These are phyloP conservation scores for Elsinoe australis DNA, from an alignment of 2,329 filamentous ascomycete genomes.

Conservation along the genomic window DNA sequence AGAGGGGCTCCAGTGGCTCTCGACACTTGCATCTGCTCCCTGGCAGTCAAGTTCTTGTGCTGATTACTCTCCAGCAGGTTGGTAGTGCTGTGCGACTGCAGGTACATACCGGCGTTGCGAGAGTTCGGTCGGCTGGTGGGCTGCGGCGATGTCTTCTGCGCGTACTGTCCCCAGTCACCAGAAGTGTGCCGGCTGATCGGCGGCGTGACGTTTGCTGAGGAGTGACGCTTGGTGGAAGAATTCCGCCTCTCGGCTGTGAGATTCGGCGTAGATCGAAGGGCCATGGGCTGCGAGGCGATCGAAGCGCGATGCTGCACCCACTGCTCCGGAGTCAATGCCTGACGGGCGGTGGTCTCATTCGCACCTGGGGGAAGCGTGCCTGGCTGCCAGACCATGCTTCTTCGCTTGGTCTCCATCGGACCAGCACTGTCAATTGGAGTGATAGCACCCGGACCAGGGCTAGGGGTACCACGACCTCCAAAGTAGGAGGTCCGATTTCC, in stretches of 20 bases:
- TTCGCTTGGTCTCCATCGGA: constrained; percentile 44
- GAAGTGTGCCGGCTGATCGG: constrained; percentile 28
- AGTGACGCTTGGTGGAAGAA: constrained; percentile 26
- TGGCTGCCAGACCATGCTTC: constrained; percentile 74
- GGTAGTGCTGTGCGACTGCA: constrained; percentile 33
- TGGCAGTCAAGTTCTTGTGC: constrained; percentile 63
- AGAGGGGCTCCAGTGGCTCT: constrained; percentile 70
- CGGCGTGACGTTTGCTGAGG: constrained; percentile 21
- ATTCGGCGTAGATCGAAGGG: constrained; percentile 31
- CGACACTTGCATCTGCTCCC: constrained; percentile 84
- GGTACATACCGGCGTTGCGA: constrained; percentile 47
- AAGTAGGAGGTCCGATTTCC: constrained; percentile 30
- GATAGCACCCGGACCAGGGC: constrained; percentile 25
- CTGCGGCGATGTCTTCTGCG: constrained; percentile 18
- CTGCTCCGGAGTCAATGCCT: constrained; percentile 63
- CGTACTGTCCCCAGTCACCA: constrained; percentile 23
- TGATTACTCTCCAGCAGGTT: constrained; percentile 38
- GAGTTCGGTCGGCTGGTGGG: constrained; percentile 44
- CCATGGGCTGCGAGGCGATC: constrained; percentile 46
- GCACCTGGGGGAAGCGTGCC: constrained; percentile 48
- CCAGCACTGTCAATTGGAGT: constrained; percentile 20
- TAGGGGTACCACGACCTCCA: constrained; percentile 25
- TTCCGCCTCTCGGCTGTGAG: constrained; percentile 47
- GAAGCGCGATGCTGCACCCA: constrained; percentile 73
- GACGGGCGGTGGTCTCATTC: constrained; percentile 43